Evolutionary conservation across 2,329 filamentous ascomycete species (phyloP).

Genomic region (Ascocoryne sarcoides): DNA sequence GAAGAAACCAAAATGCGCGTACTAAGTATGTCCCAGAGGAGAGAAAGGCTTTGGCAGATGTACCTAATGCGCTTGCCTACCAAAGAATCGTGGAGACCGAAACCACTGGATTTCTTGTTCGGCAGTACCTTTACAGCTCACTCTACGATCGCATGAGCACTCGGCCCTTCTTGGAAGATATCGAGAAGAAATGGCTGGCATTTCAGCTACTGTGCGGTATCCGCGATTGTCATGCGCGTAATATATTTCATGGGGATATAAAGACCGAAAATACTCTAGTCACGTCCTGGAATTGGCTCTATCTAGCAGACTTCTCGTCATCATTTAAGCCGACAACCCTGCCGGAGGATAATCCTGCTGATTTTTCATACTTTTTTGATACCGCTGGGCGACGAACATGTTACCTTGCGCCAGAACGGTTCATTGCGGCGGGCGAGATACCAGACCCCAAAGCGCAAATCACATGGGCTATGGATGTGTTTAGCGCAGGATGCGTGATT

Average conservation of each 20-base stretch:
- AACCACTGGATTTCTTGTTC: constrained; percentile 83
- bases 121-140: constrained; percentile 93
- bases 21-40: constrained; percentile 50
- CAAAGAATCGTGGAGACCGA: constrained; percentile 87
- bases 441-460: constrained; percentile 54
- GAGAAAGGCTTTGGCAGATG: constrained; percentile 65
- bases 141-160: constrained; percentile 96
- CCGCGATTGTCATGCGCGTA: constrained; percentile 80
- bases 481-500: constrained; percentile 93
- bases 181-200: constrained; percentile 97
- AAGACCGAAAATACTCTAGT: constrained; percentile 96
- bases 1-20: background rate
- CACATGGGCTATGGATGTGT: constrained; percentile 97
- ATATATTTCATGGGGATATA: constrained; percentile 95
- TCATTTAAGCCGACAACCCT: constrained; percentile 90
- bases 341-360: constrained; percentile 91
- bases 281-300: constrained; percentile 99
- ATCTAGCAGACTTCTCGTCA: constrained; percentile 93
- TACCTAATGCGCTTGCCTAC: constrained; percentile 87
- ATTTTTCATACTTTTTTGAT: constrained; percentile 98
- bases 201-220: constrained; percentile 91
- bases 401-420: constrained; percentile 90
- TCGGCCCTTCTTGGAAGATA: constrained; percentile 88
- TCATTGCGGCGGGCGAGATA: constrained; percentile 62
- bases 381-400: constrained; percentile 85